These are phyloP conservation scores for Fusarium decemcellulare DNA, from an alignment of 2,329 filamentous ascomycete genomes.

Conservation along the genomic window DNA sequence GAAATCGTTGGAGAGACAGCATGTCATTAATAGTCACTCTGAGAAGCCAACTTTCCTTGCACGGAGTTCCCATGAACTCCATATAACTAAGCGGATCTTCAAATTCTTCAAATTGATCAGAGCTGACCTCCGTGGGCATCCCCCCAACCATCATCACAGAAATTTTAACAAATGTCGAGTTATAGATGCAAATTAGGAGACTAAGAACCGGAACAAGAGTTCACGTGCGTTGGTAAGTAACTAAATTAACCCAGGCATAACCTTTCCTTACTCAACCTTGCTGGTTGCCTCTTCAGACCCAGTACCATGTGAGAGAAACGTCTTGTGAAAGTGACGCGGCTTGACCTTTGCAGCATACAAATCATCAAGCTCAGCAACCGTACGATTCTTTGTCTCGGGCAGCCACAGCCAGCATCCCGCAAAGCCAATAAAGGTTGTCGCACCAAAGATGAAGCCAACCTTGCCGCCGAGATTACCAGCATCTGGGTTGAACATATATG, in stretches of 20 bases:
- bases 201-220: not conserved
- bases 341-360: constrained; percentile 11
- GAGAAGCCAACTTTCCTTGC: no score
- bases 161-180: not conserved
- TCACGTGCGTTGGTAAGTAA: not conserved
- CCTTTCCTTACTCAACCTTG: not conserved
- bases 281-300: not conserved
- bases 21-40: no score
- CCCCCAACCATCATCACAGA: no score
- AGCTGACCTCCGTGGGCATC: no score
- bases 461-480: constrained; percentile 12
- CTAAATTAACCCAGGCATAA: not conserved
- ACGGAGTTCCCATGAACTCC: no score
- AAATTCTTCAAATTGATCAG: no score
- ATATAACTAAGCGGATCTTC: no score
- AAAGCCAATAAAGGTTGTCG: constrained; percentile 9
- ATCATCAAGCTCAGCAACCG: constrained; percentile 14
- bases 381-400: constrained; percentile 14
- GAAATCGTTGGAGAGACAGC: no score
- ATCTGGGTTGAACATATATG: constrained; percentile 20
- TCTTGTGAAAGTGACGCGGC: constrained; percentile 15
- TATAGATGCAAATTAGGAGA: not conserved
- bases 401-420: constrained; percentile 7
- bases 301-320: not conserved
- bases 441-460: constrained; percentile 16